Evolutionary conservation across 1,284 basidiomycete genomes (phyloP).

Genomic region (Sutorius eximius): DNA sequence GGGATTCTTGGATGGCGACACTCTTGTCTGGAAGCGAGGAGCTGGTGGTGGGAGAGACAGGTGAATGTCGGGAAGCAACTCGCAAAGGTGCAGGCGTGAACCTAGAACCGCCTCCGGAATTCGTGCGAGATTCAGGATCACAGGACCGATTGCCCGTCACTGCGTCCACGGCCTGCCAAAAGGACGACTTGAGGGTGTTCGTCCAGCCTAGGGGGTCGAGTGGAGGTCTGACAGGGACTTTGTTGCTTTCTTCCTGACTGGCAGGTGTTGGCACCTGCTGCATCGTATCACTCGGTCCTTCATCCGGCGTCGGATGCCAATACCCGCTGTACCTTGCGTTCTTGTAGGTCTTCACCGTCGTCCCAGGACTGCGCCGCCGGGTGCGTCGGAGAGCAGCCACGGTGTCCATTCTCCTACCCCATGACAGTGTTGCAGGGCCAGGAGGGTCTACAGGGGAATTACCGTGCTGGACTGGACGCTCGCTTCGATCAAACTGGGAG

Average conservation of each 20-base stretch:
- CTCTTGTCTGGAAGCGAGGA: background rate
- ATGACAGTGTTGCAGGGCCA: slow-evolving; percentile 28
- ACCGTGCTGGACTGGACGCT: background rate
- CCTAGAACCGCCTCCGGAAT: slow-evolving; percentile 12
- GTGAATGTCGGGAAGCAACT: slow-evolving; percentile 15
- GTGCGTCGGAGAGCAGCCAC: slow-evolving; percentile 26
- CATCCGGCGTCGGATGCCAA: slow-evolving; percentile 9
- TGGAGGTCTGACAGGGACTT: background rate
- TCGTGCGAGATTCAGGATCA: slow-evolving; percentile 1
- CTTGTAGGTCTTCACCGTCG: slow-evolving; percentile 4
- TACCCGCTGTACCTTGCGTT: slow-evolving; percentile 12
- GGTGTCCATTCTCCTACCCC: slow-evolving; percentile 27
- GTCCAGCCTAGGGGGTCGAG: slow-evolving; percentile 32
- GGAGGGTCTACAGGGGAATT: slow-evolving; percentile 21
- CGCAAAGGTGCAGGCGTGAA: slow-evolving; percentile 28
- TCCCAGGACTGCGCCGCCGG: slow-evolving; percentile 7
- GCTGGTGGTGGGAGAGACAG: background rate
- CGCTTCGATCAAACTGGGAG: background rate
- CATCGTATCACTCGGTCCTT: background rate
- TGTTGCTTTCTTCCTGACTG: background rate
- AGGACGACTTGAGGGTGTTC: slow-evolving; percentile 34
- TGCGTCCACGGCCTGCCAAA: slow-evolving; percentile 37
- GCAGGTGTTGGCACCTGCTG: background rate
- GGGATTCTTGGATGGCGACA: background rate
- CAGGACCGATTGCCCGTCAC: slow-evolving; percentile 27